Evolutionary conservation across 345 rosid species (phyloP).

Genomic region (Rhizophora apiculata): DNA sequence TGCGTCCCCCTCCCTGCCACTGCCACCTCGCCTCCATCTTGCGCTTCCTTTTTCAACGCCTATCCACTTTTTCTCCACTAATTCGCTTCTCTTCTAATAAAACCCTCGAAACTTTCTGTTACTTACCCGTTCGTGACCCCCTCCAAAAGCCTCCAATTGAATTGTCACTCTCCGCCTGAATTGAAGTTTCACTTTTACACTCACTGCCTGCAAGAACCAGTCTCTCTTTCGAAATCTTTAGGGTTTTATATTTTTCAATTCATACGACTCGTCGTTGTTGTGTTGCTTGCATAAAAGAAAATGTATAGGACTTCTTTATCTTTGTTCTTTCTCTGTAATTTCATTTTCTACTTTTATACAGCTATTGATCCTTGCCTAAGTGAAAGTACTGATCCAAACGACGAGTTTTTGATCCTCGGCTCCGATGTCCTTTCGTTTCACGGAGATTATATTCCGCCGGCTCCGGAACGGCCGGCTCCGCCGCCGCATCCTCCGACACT

Average conservation of each 20-base stretch:
- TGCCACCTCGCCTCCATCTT: too few relatives aligned
- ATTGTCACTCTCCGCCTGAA: background rate
- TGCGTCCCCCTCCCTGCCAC: background rate
- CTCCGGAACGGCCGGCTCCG: conserved; percentile 51
- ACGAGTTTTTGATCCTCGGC: conserved; percentile 31
- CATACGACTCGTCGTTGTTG: background rate
- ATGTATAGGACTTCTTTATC: conserved; percentile 22
- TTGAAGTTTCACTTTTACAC: background rate
- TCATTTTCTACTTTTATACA: conserved; percentile 1
- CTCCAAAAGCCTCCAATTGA: background rate
- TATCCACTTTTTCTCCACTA: background rate
- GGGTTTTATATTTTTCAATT: conserved; percentile 11
- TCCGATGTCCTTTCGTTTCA: conserved; percentile 29
- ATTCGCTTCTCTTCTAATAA: background rate
- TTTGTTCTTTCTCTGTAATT: conserved; percentile 1
- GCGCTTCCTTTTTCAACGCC: background rate
- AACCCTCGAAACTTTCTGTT: background rate
- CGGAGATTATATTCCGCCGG: conserved; percentile 61
- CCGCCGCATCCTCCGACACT: conserved; percentile 55
- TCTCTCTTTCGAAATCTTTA: background rate
- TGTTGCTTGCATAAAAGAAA: background rate
- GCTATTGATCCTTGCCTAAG: conserved; percentile 10
- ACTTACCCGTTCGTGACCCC: too few relatives aligned
- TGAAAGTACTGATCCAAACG: conserved; percentile 18
- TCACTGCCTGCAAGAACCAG: background rate